Conservation (phyloP, 2,329 filamentous ascomycete genomes). For the Periconia digitata region DNA sequence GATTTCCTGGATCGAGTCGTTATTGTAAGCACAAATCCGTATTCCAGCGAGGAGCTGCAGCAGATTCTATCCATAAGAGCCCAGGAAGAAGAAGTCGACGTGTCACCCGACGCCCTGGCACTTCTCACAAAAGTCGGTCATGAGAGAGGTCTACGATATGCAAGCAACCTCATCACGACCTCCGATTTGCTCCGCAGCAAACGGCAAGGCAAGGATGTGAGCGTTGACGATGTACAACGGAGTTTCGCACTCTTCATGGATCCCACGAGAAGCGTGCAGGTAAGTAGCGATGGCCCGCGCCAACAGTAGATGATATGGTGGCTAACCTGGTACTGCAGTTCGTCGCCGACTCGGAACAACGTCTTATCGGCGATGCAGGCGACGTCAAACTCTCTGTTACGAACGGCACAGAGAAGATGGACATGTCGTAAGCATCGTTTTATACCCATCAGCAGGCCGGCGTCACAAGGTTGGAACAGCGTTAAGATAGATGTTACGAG, state of each 20-base stretch:
- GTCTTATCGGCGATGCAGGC: conserved; percentile 87
- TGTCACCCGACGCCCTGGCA: conserved; percentile 85
- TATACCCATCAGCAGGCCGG: conserved; percentile 1
- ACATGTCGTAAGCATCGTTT: conserved; percentile 55
- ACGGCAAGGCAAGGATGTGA: conserved; percentile 80
- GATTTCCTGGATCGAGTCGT: conserved; percentile 96
- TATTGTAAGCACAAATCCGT: conserved; percentile 91
- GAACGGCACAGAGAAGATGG: conserved; percentile 67
- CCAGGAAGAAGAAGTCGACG: conserved; percentile 92
- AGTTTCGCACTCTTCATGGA: conserved; percentile 96
- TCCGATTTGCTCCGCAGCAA: conserved; percentile 86
- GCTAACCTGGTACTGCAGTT: conserved; percentile 54
- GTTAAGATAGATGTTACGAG: background rate
- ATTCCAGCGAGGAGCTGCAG: conserved; percentile 79
- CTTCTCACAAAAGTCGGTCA: conserved; percentile 94
- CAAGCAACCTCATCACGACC: conserved; percentile 96
- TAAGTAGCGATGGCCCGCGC: conserved; percentile 15
- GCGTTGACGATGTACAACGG: conserved; percentile 84
- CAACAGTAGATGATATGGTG: background rate
- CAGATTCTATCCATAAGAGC: conserved; percentile 92
- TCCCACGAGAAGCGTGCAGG: conserved; percentile 77
- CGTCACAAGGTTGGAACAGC: background rate
- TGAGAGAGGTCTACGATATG: conserved; percentile 89
- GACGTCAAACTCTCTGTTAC: conserved; percentile 66
- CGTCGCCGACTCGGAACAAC: conserved; percentile 85